Evolutionary conservation across 192 early-diverging fungal genomes (phyloP).

Genomic region (Ambispora gerdemannii): DNA sequence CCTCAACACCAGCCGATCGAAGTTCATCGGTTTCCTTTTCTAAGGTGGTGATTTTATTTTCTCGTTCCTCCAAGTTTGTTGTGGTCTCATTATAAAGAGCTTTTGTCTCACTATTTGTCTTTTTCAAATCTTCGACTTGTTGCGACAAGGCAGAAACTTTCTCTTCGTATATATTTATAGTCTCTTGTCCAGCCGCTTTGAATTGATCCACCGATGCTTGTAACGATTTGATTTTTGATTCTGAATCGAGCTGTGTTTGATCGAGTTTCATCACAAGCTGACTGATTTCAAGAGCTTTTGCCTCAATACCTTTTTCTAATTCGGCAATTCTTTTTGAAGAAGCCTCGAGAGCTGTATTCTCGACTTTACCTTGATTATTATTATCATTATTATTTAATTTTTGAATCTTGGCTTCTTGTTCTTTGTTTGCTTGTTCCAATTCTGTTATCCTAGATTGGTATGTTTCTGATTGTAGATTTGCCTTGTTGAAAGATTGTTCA

Average conservation of each 20-base stretch:
- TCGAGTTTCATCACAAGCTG: slow-evolving; percentile 15
- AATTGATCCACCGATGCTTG: slow-evolving; percentile 38
- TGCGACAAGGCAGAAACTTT: slow-evolving; percentile 32
- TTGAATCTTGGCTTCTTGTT: slow-evolving; percentile 37
- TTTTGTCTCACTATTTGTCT: slow-evolving; percentile 24
- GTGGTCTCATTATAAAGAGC: slow-evolving; percentile 30
- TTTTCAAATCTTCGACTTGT: slow-evolving; percentile 40
- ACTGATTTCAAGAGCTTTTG: slow-evolving; percentile 33
- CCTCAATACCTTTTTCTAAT: slow-evolving; percentile 35
- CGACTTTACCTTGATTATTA: background rate
- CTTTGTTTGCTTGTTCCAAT: slow-evolving; percentile 37
- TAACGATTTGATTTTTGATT: slow-evolving; percentile 1
- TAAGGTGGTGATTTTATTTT: slow-evolving; percentile 36
- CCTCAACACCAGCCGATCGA: slow-evolving; percentile 36
- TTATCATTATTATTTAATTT: background rate
- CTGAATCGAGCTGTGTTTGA: background rate
- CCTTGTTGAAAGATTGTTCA: slow-evolving; percentile 32
- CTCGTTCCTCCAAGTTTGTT: slow-evolving; percentile 34
- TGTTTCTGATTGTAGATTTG: slow-evolving; percentile 33
- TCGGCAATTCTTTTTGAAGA: slow-evolving; percentile 14
- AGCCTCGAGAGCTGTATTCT: background rate
- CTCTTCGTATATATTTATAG: slow-evolving; percentile 44
- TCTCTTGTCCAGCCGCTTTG: slow-evolving; percentile 45
- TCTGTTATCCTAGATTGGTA: slow-evolving; percentile 39
- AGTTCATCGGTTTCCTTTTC: slow-evolving; percentile 33